phyloP scores from a whole-genome alignment of 1,284 basidiomycete genomes.

The Gymnopus androsaceus region DNA sequence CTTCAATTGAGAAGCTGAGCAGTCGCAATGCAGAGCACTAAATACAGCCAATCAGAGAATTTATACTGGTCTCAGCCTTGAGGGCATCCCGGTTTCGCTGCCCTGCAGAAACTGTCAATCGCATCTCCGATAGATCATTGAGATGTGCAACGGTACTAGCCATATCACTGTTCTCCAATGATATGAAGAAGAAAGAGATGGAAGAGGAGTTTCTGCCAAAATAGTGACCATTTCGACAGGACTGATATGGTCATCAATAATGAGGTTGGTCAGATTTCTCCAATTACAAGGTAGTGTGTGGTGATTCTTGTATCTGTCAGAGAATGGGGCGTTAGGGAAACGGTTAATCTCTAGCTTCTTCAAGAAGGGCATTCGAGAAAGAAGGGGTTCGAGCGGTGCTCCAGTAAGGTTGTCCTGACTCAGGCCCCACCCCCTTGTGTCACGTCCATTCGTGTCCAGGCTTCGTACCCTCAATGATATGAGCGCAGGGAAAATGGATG shows the following conservation, averaged over 20 bases:
- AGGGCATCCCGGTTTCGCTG: neutral
- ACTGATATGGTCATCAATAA: neutral
- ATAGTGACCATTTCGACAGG: neutral
- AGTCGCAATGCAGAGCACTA: neutral
- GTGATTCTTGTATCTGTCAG: neutral
- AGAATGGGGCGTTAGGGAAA: neutral
- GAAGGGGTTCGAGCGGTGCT: neutral
- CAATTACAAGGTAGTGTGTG: neutral
- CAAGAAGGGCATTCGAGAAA: neutral
- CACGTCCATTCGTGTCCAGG: neutral
- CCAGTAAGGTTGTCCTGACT: too few species aligned
- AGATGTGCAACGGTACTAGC: slow-evolving; percentile 34
- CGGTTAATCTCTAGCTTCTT: neutral
- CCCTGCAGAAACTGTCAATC: slow-evolving; percentile 34
- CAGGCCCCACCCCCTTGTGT: neutral
- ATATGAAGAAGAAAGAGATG: neutral
- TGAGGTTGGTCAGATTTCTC: neutral
- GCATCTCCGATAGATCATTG: slow-evolving; percentile 48
- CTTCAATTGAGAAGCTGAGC: neutral
- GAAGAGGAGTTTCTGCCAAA: neutral
- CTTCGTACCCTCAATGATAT: neutral
- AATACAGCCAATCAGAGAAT: neutral
- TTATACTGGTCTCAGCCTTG: neutral
- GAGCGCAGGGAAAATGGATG: neutral
- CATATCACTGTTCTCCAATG: neutral